A percentile compares a stretch with the other conserved stretches of the same genome.
phyloP scores from a whole-genome alignment of 306 rosid species.

The Castanea crenata region DNA sequence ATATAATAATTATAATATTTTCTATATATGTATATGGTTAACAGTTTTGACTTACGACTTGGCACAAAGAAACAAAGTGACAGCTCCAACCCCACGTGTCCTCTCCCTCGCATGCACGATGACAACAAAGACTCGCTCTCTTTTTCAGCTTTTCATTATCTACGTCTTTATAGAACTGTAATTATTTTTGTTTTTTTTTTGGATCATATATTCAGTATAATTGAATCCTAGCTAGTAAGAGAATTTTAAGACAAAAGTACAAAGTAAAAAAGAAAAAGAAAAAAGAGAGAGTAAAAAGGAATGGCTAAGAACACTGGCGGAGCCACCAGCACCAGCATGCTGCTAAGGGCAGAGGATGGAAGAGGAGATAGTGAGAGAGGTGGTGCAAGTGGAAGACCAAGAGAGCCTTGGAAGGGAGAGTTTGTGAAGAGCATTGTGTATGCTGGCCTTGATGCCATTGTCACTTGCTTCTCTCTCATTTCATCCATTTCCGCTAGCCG shows the following conservation, averaged over 20 bases:
- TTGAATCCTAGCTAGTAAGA: background rate
- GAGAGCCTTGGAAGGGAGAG: conserved; percentile 53
- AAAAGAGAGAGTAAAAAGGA: background rate
- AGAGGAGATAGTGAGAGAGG: background rate
- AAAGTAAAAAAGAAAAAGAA: background rate
- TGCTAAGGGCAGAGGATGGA: conserved; percentile 6
- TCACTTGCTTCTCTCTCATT: conserved; percentile 62
- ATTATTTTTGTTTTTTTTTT: background rate
- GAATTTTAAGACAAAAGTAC: background rate
- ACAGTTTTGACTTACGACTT: too few species aligned
- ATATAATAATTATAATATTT: too few species aligned
- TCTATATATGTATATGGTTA: too few species aligned
- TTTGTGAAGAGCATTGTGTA: conserved; percentile 46
- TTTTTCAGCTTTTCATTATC: background rate
- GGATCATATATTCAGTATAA: background rate
- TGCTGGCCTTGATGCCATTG: conserved; percentile 60
- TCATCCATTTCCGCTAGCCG: conserved; percentile 53
- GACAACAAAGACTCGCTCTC: conserved; percentile 18
- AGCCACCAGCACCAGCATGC: conserved; percentile 17
- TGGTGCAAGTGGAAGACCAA: conserved; percentile 41
- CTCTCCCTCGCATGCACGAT: conserved; percentile 33
- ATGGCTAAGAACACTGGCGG: conserved; percentile 11
- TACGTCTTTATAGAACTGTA: background rate
- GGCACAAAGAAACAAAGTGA: too few species aligned
- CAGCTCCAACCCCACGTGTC: conserved; percentile 23